phyloP scores from a whole-genome alignment of 129 eudicot genomes.

The Flaveria trinervia region DNA sequence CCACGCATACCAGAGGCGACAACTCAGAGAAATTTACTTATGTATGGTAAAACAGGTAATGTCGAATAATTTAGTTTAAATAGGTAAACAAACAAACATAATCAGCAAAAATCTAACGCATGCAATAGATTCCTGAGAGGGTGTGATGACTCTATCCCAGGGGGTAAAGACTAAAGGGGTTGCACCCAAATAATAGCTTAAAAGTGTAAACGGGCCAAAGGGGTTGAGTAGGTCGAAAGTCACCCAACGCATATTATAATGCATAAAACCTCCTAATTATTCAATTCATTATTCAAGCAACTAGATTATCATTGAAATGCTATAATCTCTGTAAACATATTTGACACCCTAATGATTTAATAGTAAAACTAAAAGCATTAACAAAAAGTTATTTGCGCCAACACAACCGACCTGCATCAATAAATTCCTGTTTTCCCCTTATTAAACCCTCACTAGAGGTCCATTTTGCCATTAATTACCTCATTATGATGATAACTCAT shows the following conservation, averaged over 20 bases:
- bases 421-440: neutral
- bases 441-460: neutral
- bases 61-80: neutral
- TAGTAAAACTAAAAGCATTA: neutral
- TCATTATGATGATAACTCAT: constrained; percentile 92
- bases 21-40: constrained; percentile 10
- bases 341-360: neutral
- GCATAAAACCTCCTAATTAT: neutral
- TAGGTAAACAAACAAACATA: neutral
- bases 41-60: neutral
- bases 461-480: constrained; percentile 48
- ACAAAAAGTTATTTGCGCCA: neutral
- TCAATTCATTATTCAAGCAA: neutral
- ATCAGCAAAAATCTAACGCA: too few species aligned
- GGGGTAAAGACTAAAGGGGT: too few species aligned
- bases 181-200: neutral
- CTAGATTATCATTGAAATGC: neutral
- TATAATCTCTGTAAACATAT: neutral
- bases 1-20: neutral
- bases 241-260: neutral
- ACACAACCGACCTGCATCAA: neutral
- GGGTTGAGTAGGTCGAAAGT: neutral
- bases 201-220: neutral
- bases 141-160: too few species aligned
- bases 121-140: too few species aligned